Base-by-base conservation (phyloP, 305 asterid species). In the Fraxinus sp. region DNA sequence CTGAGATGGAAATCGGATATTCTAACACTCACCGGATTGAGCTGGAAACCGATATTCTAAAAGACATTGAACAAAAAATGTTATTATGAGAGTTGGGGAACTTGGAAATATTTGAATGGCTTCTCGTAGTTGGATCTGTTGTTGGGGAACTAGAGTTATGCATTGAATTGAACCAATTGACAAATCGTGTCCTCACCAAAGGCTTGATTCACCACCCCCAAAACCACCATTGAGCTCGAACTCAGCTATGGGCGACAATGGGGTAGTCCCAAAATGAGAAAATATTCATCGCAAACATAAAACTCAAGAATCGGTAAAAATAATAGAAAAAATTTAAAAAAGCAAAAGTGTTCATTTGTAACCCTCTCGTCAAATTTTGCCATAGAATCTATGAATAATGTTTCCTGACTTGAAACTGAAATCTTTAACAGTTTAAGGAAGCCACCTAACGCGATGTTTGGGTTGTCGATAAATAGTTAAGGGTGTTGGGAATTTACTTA, bases 141-240 rank as follows among this genome's bases (percentile, higher is more conserved):
- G 35, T 2, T 80, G 78, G 77, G 83, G 14, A 79, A 89, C 14
- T 20, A 18, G 70, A 59, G 13, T 20, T 59, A 1, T 77, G 78
- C 85, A 87, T 79, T 78, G 78, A 89, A 79, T 82, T 84, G 83
- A 84, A 70, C 86, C 88, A 14, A 83, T 83, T 88, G 91, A 39
- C 85, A 90, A 37, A 78, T 82, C 10, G 86, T 83, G 74, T 74
- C 89, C 4, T 77, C 73, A 7, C 81, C 89, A 73, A 92, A 90
- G 7, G 93, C 91, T 79, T 93, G 97, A 89, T 93, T 97, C 85
- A 87, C 91, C 37, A 78, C 30, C 88, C 28, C 91, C 95, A 79
- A 91, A 94, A 0, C 92, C 94, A 7, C 84, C 89, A 73, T 85
- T 88, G 79, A 93, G 90, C 32, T 91, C 95, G 44, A 90, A 89